A percentile compares a stretch with the other conserved stretches of the same genome.
phyloP scores from a whole-genome alignment of 192 early-diverging fungal species.

The Coemansia sp. region DNA sequence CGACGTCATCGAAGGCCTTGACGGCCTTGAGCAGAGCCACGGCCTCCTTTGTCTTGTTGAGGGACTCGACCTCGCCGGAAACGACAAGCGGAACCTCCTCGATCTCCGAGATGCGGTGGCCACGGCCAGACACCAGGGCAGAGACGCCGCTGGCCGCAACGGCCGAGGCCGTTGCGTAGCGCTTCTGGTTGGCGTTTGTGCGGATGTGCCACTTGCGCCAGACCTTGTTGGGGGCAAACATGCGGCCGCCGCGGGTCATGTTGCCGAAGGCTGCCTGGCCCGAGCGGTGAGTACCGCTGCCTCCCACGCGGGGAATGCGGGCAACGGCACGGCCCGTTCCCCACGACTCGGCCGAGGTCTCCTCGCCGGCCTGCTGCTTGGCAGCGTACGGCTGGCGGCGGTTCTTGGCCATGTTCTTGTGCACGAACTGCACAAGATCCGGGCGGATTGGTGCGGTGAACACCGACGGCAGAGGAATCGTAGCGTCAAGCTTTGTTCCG shows the following conservation, averaged over 20 bases:
- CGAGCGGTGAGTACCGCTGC: slow-evolving; percentile 93
- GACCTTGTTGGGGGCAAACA: slow-evolving; percentile 99
- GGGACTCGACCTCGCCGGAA: slow-evolving; percentile 70
- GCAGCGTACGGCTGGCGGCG: slow-evolving; percentile 95
- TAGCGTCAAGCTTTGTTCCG: slow-evolving; percentile 71
- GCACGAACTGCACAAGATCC: slow-evolving; percentile 91
- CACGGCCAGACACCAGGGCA: slow-evolving; percentile 90
- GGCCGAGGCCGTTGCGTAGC: slow-evolving; percentile 94
- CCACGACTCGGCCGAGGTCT: slow-evolving; percentile 98
- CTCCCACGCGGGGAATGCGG: slow-evolving; percentile 98
- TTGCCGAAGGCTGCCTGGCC: slow-evolving; percentile 99
- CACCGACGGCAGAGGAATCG: slow-evolving; percentile 81
- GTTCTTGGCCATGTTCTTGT: slow-evolving; percentile 99
- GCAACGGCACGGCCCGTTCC: slow-evolving; percentile 98
- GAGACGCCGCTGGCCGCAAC: slow-evolving; percentile 92
- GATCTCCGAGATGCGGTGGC: slow-evolving; percentile 91
- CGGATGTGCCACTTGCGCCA: slow-evolving; percentile 99
- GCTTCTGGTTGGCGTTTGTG: slow-evolving; percentile 98
- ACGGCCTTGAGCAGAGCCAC: slow-evolving; percentile 84
- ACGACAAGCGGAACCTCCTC: slow-evolving; percentile 94
- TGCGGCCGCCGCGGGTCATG: slow-evolving; percentile 99
- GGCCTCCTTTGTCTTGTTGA: slow-evolving; percentile 92
- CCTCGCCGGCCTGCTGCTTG: slow-evolving; percentile 94
- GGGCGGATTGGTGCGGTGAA: slow-evolving; percentile 97
- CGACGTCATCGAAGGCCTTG: slow-evolving; percentile 91